A percentile compares a stretch with the other conserved stretches of the same genome.
These are phyloP conservation scores for Pachyrhizus erosus DNA, from an alignment of 306 rosid species.

Conservation along the genomic window DNA sequence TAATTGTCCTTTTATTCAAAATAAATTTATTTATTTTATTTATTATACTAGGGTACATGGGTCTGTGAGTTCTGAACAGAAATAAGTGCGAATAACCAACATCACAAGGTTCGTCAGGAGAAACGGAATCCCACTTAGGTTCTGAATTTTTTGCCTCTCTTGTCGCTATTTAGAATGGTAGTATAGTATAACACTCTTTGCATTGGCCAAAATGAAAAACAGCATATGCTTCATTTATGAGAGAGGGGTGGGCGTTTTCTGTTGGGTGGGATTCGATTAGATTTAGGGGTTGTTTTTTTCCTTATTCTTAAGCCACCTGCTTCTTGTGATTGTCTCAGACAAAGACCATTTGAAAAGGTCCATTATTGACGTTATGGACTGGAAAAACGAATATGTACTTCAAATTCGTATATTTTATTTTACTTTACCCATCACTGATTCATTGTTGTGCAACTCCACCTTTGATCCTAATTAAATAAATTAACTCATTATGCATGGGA, in stretches of 20 bases:
- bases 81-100: slow-evolving; percentile 51
- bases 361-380: slow-evolving; percentile 28
- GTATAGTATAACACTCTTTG: slow-evolving; percentile 12
- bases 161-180: slow-evolving; percentile 49
- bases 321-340: slow-evolving; percentile 39
- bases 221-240: slow-evolving; percentile 49
- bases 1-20: background rate
- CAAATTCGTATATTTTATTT: background rate
- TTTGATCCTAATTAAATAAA: background rate
- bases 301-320: slow-evolving; percentile 26
- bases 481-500: background rate
- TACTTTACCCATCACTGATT: background rate
- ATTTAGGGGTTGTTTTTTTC: slow-evolving; percentile 28
- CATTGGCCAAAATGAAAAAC: slow-evolving; percentile 2
- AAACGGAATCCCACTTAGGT: slow-evolving; percentile 50
- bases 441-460: background rate
- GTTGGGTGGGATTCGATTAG: slow-evolving; percentile 27
- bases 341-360: slow-evolving; percentile 36
- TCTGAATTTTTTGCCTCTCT: slow-evolving; percentile 43
- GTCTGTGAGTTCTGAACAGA: slow-evolving; percentile 50
- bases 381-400: slow-evolving; percentile 33
- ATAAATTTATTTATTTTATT: background rate
- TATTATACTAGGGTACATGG: slow-evolving; percentile 43
- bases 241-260: slow-evolving; percentile 29
- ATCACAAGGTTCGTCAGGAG: slow-evolving; percentile 49